Base-by-base conservation (phyloP, 2,329 filamentous ascomycete genomes). In the Macrophomina pseudophaseolina region DNA sequence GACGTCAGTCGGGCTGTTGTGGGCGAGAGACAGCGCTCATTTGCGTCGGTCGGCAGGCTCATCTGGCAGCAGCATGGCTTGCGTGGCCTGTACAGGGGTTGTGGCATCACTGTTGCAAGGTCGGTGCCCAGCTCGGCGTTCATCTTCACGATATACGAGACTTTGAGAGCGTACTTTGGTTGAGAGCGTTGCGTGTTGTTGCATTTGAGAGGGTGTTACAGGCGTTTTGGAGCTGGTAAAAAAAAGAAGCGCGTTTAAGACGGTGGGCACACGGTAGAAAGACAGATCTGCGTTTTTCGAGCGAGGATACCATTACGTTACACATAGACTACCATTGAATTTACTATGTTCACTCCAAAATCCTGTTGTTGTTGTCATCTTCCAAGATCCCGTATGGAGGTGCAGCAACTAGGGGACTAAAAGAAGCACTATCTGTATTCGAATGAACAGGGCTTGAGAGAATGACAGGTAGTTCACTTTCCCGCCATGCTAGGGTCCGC, bases 81-180 rank as follows among this genome's bases (percentile, higher is more conserved):
- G 23, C 90, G 87, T 70, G 94, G 93, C 1, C 83, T 98, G 77
- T 99, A 99, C 77, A 88, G 94, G 64, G 95, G 95, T 3, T 99
- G 95, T 73, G 95, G 95, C 38, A 95, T 99, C 71, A 99, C 95
- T 0, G 93, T 95, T 53, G 84, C 89, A 38, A 87, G 95, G 68
- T 91, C 93, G 42, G 94, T 93, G 38, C 95, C 95, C 2, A 97
- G 94, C 78, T 97, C 94, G n/a, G 95, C 95, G 7, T 93, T 98
- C 75, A 99, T 99, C 68, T 99, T 99, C 75, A 94, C 95, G 69
- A 89, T 98, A 68, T 98, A 94, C 76, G 95, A 98, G 80, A 91
- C 89, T 14, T 79, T 99, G 78, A 93, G 93, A 81, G 85, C 84
- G 69, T 82, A 88, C 71, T 85, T 95, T 73, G 77, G 76, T 69